phyloP scores from a whole-genome alignment of 345 rosid genomes.

The Garcia nutans region DNA sequence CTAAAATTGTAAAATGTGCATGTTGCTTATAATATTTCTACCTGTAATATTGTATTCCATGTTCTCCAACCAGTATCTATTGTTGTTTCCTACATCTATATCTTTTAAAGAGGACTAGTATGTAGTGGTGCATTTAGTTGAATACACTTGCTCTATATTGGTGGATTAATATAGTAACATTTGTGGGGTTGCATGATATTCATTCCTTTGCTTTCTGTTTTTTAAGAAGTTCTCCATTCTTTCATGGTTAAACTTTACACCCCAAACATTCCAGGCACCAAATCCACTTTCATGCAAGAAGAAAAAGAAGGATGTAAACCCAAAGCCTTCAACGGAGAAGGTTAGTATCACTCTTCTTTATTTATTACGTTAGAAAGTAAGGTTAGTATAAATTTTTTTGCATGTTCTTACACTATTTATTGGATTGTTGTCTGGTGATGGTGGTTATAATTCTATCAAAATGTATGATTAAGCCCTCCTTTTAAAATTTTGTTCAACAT shows the following conservation, averaged over 20 bases:
- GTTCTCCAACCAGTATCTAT: too few relatives aligned
- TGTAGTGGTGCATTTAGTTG: too few relatives aligned
- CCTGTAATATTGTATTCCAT: too few relatives aligned
- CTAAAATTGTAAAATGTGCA: too few relatives aligned
- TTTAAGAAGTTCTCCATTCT: conserved; percentile 3
- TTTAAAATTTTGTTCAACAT: too few relatives aligned
- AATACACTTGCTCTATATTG: background rate
- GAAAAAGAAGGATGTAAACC: conserved; percentile 48
- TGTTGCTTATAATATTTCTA: too few relatives aligned
- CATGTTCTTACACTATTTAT: background rate
- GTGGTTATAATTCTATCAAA: too few relatives aligned
- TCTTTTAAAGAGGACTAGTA: too few relatives aligned
- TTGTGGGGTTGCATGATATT: background rate
- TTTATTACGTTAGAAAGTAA: too few relatives aligned
- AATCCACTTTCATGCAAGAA: conserved; percentile 85
- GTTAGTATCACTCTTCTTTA: conserved; percentile 25
- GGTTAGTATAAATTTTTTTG: background rate
- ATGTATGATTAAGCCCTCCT: too few relatives aligned
- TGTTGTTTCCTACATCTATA: too few relatives aligned
- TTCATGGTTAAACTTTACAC: conserved; percentile 2
- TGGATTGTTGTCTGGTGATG: background rate
- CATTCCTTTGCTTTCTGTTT: background rate
- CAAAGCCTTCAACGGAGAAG: conserved; percentile 32
- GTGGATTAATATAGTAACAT: background rate
- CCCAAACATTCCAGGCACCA: conserved; percentile 58